These are phyloP conservation scores for Galeopsis tetrahit DNA, from an alignment of 257 asterid species.

Conservation along the genomic window DNA sequence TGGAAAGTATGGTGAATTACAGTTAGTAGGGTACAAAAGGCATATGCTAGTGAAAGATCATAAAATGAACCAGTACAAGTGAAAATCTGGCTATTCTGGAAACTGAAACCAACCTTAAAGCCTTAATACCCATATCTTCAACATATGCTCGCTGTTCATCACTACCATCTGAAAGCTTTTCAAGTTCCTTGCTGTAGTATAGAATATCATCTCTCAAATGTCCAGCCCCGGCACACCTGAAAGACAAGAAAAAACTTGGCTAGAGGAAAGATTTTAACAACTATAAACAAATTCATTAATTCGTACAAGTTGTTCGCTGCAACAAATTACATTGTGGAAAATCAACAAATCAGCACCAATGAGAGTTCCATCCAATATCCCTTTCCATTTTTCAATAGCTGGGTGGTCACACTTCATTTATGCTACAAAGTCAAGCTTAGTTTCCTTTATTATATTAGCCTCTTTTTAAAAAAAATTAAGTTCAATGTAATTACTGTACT, in stretches of 20 bases:
- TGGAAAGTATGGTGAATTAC: not conserved
- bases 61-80: conserved; percentile 10
- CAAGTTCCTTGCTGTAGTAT: conserved; percentile 69
- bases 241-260: conserved; percentile 30
- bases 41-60: conserved; percentile 9
- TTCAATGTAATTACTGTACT: not conserved
- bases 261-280: conserved; percentile 12
- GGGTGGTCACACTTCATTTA: conserved; percentile 4
- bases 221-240: conserved; percentile 97
- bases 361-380: conserved; percentile 6
- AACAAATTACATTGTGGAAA: not conserved
- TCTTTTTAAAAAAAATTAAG: not conserved
- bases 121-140: conserved; percentile 88
- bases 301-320: conserved; percentile 1
- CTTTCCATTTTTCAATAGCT: not conserved
- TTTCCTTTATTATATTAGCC: not conserved
- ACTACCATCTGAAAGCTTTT: conserved; percentile 54
- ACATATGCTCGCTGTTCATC: conserved; percentile 81
- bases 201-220: conserved; percentile 88
- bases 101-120: conserved; percentile 68
- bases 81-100: conserved; percentile 14
- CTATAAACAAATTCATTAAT: conserved; percentile 11
- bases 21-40: not conserved
- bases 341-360: conserved; percentile 1
- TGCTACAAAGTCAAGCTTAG: conserved; percentile 10